Percentiles rank a stretch among this genome's conserved stretches.
These are phyloP conservation scores for Candida verbasci DNA, from an alignment of 805 yeast genomes.

Conservation along the genomic window DNA sequence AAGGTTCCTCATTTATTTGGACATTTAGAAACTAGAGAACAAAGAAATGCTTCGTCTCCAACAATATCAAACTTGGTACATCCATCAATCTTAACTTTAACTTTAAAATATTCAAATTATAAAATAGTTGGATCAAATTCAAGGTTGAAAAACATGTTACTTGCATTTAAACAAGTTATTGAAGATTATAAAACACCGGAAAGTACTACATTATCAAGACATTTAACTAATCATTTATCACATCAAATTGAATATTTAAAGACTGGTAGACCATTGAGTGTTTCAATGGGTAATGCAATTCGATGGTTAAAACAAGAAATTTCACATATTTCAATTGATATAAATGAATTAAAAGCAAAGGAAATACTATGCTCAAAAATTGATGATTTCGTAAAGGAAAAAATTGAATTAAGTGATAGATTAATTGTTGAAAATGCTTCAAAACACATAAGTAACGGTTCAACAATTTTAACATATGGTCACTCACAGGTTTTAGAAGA, in stretches of 20 bases:
- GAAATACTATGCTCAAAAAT: slow-evolving; percentile 58
- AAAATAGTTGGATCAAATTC: slow-evolving; percentile 86
- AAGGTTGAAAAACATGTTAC: slow-evolving; percentile 79
- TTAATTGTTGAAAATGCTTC: slow-evolving; percentile 81
- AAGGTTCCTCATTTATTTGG: slow-evolving; percentile 65
- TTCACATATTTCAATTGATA: slow-evolving; percentile 72
- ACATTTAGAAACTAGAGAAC: slow-evolving; percentile 76
- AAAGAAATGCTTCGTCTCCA: slow-evolving; percentile 57
- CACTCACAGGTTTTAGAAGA: slow-evolving; percentile 79
- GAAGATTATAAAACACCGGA: slow-evolving; percentile 78
- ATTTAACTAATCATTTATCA: slow-evolving; percentile 80
- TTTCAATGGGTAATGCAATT: slow-evolving; percentile 96
- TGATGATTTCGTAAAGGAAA: slow-evolving; percentile 78
- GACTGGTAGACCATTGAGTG: slow-evolving; percentile 84
- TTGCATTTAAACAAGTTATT: slow-evolving; percentile 77
- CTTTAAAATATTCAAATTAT: slow-evolving; percentile 78
- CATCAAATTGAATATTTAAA: slow-evolving; percentile 91
- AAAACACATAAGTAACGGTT: slow-evolving; percentile 67
- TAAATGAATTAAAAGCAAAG: slow-evolving; percentile 66
- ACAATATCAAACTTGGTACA: slow-evolving; percentile 70
- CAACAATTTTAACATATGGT: slow-evolving; percentile 83
- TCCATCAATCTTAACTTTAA: slow-evolving; percentile 74
- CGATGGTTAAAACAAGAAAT: slow-evolving; percentile 96
- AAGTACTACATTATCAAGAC: slow-evolving; percentile 80
- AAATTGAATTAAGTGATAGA: slow-evolving; percentile 75